phyloP scores from a whole-genome alignment of 441 rosid species.

The Pelargonium fulgidum region DNA sequence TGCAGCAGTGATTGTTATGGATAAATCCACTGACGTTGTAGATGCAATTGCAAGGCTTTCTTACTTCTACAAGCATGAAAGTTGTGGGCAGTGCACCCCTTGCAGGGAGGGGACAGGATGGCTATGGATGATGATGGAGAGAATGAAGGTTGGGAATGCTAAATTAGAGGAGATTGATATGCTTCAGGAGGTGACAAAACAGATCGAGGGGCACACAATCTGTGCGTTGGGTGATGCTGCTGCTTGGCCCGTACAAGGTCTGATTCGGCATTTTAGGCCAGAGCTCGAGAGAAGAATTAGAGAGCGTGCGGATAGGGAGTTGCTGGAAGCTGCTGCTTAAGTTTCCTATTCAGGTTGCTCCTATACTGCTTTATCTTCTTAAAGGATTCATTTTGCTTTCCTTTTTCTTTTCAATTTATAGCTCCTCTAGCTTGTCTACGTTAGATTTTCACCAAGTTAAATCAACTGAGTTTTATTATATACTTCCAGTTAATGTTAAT shows the following conservation, averaged over 20 bases:
- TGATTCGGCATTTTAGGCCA: constrained; percentile 94
- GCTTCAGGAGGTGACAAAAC: constrained; percentile 98
- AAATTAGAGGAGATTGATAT: constrained; percentile 97
- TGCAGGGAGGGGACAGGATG: constrained; percentile 99
- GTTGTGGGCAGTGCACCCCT: constrained; percentile 98
- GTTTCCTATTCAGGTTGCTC: constrained; percentile 42
- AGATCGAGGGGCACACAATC: constrained; percentile 98
- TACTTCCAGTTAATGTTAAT: background rate
- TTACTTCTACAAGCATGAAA: constrained; percentile 98
- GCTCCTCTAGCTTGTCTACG: too few relatives aligned
- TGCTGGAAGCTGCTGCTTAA: constrained; percentile 89
- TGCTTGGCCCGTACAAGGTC: constrained; percentile 99
- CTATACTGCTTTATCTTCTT: constrained; percentile 7
- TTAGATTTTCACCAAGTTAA: too few relatives aligned
- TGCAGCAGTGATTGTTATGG: constrained; percentile 98
- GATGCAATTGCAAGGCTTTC: constrained; percentile 99
- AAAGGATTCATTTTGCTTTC: background rate
- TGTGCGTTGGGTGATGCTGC: constrained; percentile 99
- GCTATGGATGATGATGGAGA: constrained; percentile 99
- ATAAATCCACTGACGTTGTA: constrained; percentile 92
- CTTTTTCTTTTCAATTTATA: background rate
- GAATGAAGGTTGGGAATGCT: constrained; percentile 92
- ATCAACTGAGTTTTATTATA: background rate
- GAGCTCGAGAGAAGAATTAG: constrained; percentile 94
- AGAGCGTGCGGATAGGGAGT: constrained; percentile 84